Evolutionary conservation across 495 filamentous ascomycete genomes (phyloP).

Genomic region (Podospora anserina): DNA sequence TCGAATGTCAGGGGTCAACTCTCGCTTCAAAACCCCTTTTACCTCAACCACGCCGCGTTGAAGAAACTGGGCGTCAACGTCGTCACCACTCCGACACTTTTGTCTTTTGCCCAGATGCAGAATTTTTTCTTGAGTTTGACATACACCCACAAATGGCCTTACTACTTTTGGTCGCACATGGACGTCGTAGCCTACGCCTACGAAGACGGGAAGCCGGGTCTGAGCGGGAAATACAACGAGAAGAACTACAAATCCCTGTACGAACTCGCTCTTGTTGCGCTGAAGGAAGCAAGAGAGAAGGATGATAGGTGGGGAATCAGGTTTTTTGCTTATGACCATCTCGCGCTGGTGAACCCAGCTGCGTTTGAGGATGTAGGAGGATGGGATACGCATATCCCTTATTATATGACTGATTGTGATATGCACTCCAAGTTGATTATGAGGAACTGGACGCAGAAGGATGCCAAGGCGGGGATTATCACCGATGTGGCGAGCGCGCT

Average conservation of each 20-base stretch:
- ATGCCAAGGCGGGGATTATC: slow-evolving; percentile 48
- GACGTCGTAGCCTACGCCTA: slow-evolving; percentile 54
- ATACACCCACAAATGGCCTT: slow-evolving; percentile 54
- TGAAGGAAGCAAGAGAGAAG: slow-evolving; percentile 32
- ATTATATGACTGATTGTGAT: slow-evolving; percentile 60
- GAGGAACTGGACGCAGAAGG: slow-evolving; percentile 47
- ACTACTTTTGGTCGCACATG: slow-evolving; percentile 61
- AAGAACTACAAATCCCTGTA: slow-evolving; percentile 46
- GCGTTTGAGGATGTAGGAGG: slow-evolving; percentile 54
- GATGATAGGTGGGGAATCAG: slow-evolving; percentile 48
- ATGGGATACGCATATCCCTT: slow-evolving; percentile 61
- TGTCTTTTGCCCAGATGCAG: slow-evolving; percentile 61
- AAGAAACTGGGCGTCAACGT: slow-evolving; percentile 54
- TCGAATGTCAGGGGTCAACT: slow-evolving; percentile 51
- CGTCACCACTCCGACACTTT: slow-evolving; percentile 54
- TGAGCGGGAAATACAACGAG: slow-evolving; percentile 35
- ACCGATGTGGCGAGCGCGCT: slow-evolving; percentile 50
- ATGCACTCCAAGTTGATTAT: slow-evolving; percentile 55
- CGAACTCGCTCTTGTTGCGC: slow-evolving; percentile 42
- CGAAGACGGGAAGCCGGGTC: slow-evolving; percentile 40
- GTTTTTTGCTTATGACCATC: slow-evolving; percentile 58
- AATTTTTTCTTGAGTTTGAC: slow-evolving; percentile 58
- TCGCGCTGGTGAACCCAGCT: slow-evolving; percentile 55
- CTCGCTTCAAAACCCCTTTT: slow-evolving; percentile 60
- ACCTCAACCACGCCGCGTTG: slow-evolving; percentile 54